phyloP scores from a whole-genome alignment of 2,329 filamentous ascomycete genomes.

The Dryadomyces sulphureus region DNA sequence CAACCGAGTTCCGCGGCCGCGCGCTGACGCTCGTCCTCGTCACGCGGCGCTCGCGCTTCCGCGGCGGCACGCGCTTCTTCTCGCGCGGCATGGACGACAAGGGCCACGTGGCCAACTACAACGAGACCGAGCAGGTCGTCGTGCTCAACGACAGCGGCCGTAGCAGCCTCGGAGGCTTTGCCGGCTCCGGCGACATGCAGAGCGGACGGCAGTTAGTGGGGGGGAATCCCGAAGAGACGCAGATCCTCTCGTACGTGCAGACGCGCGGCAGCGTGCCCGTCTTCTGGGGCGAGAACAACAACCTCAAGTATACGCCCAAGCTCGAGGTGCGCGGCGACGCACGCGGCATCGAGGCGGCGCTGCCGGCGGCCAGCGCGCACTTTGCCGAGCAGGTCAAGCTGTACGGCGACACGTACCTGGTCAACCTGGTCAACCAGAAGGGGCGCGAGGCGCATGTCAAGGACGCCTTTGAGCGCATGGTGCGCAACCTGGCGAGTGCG shows the following conservation, averaged over 20 bases:
- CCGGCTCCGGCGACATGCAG: conserved; percentile 59
- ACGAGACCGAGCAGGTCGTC: conserved; percentile 90
- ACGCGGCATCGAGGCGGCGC: conserved; percentile 65
- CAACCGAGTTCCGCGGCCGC: conserved; percentile 72
- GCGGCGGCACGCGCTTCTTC: conserved; percentile 87
- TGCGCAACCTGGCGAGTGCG: conserved; percentile 57
- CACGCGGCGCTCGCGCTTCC: conserved; percentile 73
- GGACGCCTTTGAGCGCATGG: conserved; percentile 83
- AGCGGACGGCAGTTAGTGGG: conserved; percentile 49
- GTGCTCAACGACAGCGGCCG: conserved; percentile 69
- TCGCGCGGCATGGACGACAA: conserved; percentile 86
- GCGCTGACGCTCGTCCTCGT: conserved; percentile 77
- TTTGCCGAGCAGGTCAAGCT: conserved; percentile 86
- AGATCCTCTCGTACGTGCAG: conserved; percentile 89
- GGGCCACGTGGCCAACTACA: conserved; percentile 95
- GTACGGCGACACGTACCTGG: conserved; percentile 93
- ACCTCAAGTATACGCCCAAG: conserved; percentile 78
- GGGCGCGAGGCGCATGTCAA: conserved; percentile 84
- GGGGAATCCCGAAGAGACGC: conserved; percentile 49
- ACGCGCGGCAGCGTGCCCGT: conserved; percentile 92
- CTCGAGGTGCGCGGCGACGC: conserved; percentile 79
- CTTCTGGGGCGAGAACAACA: conserved; percentile 94
- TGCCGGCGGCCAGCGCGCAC: conserved; percentile 67
- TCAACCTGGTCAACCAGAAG: conserved; percentile 94
- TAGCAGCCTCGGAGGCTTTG: conserved; percentile 64